Evolutionary conservation across 352 stramenopile species (phyloP), one percentile per base, ranked within the genome.

Genomic region (Thraustochytrium striatum): DNA sequence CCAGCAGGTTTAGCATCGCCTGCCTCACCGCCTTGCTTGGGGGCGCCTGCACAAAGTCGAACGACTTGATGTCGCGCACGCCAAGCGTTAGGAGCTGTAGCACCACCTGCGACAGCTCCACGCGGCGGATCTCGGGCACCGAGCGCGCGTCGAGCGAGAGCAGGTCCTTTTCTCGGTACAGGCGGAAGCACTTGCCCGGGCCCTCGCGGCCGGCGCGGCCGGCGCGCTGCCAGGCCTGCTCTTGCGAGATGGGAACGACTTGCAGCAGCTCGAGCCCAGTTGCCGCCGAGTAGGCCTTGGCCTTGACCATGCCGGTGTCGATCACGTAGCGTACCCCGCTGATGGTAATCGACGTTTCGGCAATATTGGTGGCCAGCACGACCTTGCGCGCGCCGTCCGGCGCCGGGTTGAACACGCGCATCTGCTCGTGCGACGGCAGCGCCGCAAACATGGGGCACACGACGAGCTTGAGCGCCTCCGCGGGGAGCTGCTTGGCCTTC

Each of bases 251-350:
- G 0, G 89, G 89, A 57, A 91, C 89, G 0, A 90, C 93, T 53
- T 91, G 86, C 9, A 96, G 82, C 82, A 92, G 90, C 81, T 96
- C 91, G 86, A 95, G 94, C 33, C 89, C 90, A 52, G 87, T 93
- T 65, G 88, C 87, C 0, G 91, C 88, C 82, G 94, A 88, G 84
- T 94, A 95, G 5, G 91, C 87, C 7, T 95, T 87, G 0, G 90
- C 89, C 78, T 95, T 98, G 30, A 95, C 92, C 59, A 96, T 91
- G 3, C 97, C 96, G 36, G 86, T 91, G 87, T 99, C 97, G 68
- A 99, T 93, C 1, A 99, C 96, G 82, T 95, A 95, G 9, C 92
- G 87, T 30, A 98, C 93, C 72, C 98, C 96, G 35, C 96, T 96
- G 83, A 99, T 99, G 7, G 72, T 81, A 32, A 81, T 81, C 28